These are phyloP conservation scores for Aspergillus clavatus DNA, from an alignment of 2,329 filamentous ascomycete genomes.

Conservation along the genomic window DNA sequence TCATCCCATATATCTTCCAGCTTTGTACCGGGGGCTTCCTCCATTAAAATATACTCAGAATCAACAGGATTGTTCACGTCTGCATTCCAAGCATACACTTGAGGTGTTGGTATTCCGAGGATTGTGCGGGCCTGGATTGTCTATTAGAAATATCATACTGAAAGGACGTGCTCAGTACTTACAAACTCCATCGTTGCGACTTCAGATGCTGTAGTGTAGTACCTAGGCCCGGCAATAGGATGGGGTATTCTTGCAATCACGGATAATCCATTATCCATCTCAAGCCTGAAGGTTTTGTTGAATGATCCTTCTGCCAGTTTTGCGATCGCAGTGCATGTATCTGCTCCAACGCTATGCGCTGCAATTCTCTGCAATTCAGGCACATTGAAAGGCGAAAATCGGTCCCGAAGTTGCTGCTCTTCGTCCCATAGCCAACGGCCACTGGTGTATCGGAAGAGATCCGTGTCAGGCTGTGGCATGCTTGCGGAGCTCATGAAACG, in stretches of 20 bases:
- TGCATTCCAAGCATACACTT: conserved; percentile 19
- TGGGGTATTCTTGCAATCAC: conserved; percentile 21
- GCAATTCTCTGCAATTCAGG: conserved; percentile 29
- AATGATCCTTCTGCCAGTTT: conserved; percentile 37
- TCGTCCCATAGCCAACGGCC: conserved; percentile 37
- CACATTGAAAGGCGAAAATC: conserved; percentile 34
- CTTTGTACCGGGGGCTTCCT: conserved; percentile 25
- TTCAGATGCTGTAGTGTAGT: conserved; percentile 20
- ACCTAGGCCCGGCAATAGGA: conserved; percentile 18
- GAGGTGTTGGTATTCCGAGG: conserved; percentile 14
- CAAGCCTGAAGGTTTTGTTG: conserved; percentile 31
- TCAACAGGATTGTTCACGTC: conserved; percentile 18
- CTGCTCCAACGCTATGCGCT: conserved; percentile 23
- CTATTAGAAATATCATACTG: conserved; percentile 6
- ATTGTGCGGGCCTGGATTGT: conserved; percentile 13
- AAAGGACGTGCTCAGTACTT: conserved; percentile 2
- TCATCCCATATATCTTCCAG: conserved; percentile 25
- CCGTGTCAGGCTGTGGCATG: too few relatives aligned
- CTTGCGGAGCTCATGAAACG: too few relatives aligned
- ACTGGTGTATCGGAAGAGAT: conserved; percentile 30
- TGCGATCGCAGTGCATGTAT: conserved; percentile 31
- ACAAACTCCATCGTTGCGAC: conserved; percentile 27
- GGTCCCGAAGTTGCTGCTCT: conserved; percentile 27
- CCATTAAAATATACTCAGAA: conserved; percentile 28
- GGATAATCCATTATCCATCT: conserved; percentile 18